Evolutionary conservation across 352 stramenopile species (phyloP), one percentile per base, ranked within the genome.

Genomic region (Phytophthora sp.): DNA sequence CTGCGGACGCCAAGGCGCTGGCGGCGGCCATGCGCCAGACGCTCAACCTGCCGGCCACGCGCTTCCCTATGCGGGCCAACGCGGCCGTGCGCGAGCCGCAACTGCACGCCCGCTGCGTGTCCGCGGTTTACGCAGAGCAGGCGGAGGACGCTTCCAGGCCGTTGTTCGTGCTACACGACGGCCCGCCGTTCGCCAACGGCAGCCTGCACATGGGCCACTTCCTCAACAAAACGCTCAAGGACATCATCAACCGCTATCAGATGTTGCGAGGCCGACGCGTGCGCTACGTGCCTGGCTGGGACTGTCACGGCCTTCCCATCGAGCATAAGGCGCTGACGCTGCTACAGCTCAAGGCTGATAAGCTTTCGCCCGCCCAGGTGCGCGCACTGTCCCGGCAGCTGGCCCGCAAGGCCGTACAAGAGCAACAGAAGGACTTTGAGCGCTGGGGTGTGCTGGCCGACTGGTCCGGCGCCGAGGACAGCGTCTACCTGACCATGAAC

Each of bases 241-340:
- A 99, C 74, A 98, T 99, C 55, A 99, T 99, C 76, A 99, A 99
- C 69, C 86, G 97, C 1, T 93, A 94, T 65, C 89, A 99, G 66
- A 77, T 99, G 46, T 77, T 99, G 53, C 92, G 91, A 58, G 97
- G 97, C 7, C 92, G 94, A 49, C 81, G 97, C 63, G 89, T 99
- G 21, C 77, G 93, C 47, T 99, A 99, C 76, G 84, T 99, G 24
- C 98, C 98, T 1, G 97, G 98, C 39, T 99, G 97, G 98, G 98
- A 99, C 86, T 99, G 97, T 77, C 98, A 99, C 71, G 98, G 97
- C 13, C 79, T 99, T 44, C 98, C 98, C 21, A 99, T 99, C 64
- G 97, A 99, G 80, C 86, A 99, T 66, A 99, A 99, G 77, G 97
- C 98, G 12, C 71, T 99, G 16, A 91, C 98, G 64, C 85, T 75